Base-by-base conservation (phyloP, 2,329 filamentous ascomycete genomes). In the Fusarium proliferatum region DNA sequence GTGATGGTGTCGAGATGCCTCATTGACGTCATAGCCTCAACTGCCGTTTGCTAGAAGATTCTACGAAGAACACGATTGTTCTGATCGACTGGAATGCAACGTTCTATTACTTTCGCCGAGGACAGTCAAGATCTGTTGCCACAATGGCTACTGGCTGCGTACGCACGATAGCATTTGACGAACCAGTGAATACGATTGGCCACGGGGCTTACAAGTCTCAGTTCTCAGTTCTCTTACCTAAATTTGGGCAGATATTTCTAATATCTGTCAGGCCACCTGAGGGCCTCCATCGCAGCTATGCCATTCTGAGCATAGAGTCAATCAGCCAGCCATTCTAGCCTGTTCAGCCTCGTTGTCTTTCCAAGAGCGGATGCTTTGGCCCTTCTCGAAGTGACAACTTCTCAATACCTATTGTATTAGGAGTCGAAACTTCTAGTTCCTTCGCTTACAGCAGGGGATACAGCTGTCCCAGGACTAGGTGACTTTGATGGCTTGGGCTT, bases 11-110 rank as follows among this genome's bases (percentile, higher is more conserved):
- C 11, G 59, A 59, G 53, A 65, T 63, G 73, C 76, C 43, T 78
- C 76, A 77, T 69, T 78, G 71, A 78, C 76, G 76, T 78, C 73
- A 77, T 70, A 33, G 7, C 19, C 9, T 17, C 13, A 34, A 56
- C 45, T 48, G 26, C 48, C 56, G 30, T 6, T 30, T 28, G 13
- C 71, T 9, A 56, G 71, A 72, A 72, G 53, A 39, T 72, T 72
- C 70, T 36, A 69, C 28, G 30, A 38, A 12, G 28, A 13, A 34
- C 17, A 61, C 17, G 41, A 33, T 15, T n/a, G 23, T 39, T 55
- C 41, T 17, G 9, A 34, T 49, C 15, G 30, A 39, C 21, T n/a
- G 21, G 16, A 43, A 34, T 49, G 36, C 8, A 41, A 41, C 36
- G 23, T 33, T 45, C 26, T 17, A 30, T 26, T 21, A 9, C 33